A percentile compares a stretch with the other conserved stretches of the same genome.
phyloP scores from a whole-genome alignment of 2,329 filamentous ascomycete species.

The Elsinoe perseae region DNA sequence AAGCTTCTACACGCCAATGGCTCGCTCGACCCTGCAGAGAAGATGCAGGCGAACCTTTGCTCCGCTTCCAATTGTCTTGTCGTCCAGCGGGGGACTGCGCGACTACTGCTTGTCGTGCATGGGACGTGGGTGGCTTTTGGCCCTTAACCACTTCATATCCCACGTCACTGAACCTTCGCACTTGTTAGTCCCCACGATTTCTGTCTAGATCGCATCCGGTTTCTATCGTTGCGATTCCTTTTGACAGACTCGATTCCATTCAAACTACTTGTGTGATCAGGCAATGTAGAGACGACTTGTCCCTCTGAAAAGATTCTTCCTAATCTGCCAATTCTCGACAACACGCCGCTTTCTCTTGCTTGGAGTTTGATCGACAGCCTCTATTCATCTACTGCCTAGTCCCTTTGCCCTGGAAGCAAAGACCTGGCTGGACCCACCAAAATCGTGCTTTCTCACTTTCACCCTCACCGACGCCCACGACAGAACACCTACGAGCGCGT shows the following conservation, averaged over 20 bases:
- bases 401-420: background rate
- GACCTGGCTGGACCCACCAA: conserved; percentile 7
- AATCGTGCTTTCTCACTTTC: background rate
- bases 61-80: conserved; percentile 15
- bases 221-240: conserved; percentile 8
- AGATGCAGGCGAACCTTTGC: conserved; percentile 16
- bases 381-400: background rate
- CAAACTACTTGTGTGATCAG: background rate
- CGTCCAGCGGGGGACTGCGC: conserved; percentile 7
- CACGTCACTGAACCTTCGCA: conserved; percentile 4
- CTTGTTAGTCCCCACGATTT: conserved; percentile 7
- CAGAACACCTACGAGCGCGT: background rate
- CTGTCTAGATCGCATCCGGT: conserved; percentile 7
- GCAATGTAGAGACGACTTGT: background rate
- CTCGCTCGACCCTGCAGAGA: conserved; percentile 14
- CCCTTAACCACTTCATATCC: conserved; percentile 13
- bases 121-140: conserved; percentile 12
- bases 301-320: background rate
- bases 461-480: background rate
- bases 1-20: conserved; percentile 14
- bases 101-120: conserved; percentile 1
- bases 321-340: conserved; percentile 1
- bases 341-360: conserved; percentile 2
- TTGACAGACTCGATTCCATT: conserved; percentile 2
- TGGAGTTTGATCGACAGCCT: conserved; percentile 10